These are phyloP conservation scores for Gossypium bickii DNA, from an alignment of 345 rosid genomes.

Conservation along the genomic window DNA sequence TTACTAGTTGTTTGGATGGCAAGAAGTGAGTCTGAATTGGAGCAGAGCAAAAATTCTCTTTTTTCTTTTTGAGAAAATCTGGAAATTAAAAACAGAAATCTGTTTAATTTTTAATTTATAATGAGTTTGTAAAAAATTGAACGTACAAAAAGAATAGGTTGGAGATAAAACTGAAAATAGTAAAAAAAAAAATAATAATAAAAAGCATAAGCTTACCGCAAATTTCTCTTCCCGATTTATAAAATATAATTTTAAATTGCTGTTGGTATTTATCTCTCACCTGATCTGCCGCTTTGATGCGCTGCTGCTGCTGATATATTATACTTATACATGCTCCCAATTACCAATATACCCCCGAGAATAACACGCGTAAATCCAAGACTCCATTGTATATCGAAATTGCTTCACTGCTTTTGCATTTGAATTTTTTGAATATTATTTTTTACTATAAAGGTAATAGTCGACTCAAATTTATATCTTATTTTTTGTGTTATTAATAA, in stretches of 20 bases:
- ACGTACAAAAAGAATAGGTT: background rate
- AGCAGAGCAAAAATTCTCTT: background rate
- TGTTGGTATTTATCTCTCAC: background rate
- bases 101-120: background rate
- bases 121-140: background rate
- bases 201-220: background rate
- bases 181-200: background rate
- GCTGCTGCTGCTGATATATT: too few species aligned
- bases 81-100: background rate
- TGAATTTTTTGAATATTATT: too few species aligned
- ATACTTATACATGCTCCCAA: background rate
- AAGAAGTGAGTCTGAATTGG: background rate
- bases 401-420: too few species aligned
- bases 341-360: background rate
- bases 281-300: background rate
- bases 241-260: background rate
- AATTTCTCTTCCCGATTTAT: background rate
- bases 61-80: background rate
- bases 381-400: too few species aligned
- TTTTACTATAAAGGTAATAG: too few species aligned
- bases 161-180: slow-evolving; percentile 4
- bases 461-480: too few species aligned
- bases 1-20: slow-evolving; percentile 5
- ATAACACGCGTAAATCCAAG: too few species aligned
- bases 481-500: too few species aligned